phyloP scores from a whole-genome alignment of 1,284 basidiomycete species.

The Papiliotrema laurentii region DNA sequence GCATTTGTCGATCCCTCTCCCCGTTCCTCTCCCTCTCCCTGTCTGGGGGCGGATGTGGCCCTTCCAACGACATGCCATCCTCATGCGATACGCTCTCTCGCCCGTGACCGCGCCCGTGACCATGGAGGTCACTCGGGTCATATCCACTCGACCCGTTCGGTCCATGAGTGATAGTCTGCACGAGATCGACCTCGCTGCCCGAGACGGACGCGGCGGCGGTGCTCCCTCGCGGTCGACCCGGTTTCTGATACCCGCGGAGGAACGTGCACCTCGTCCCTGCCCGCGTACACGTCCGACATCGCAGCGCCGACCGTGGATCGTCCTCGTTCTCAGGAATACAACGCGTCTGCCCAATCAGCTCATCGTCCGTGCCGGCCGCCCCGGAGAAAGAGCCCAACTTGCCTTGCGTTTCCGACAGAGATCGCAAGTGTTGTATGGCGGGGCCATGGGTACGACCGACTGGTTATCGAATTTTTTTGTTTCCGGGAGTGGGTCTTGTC shows the following conservation, averaged over 20 bases:
- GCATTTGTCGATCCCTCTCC: too few species aligned
- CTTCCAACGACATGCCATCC: too few species aligned
- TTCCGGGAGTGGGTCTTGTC: too few species aligned
- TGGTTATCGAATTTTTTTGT: too few species aligned
- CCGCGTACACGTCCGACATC: not conserved
- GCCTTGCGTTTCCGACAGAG: constrained; percentile 3
- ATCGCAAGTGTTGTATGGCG: constrained; percentile 2
- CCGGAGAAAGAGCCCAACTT: not conserved
- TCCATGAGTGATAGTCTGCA: too few species aligned
- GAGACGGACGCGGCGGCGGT: not conserved
- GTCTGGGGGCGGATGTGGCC: too few species aligned
- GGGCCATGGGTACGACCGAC: too few species aligned
- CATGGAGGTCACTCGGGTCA: too few species aligned
- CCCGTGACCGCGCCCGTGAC: too few species aligned
- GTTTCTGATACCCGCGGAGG: not conserved
- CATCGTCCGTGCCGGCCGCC: not conserved
- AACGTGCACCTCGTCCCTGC: not conserved
- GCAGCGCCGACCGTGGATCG: not conserved
- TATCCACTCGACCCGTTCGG: too few species aligned
- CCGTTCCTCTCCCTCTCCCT: too few species aligned
- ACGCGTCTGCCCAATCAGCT: not conserved
- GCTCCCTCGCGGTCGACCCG: not conserved
- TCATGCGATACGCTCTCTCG: too few species aligned
- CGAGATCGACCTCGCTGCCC: not conserved
- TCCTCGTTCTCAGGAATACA: not conserved